Evolutionary conservation across 1,284 basidiomycete species (phyloP).

Genomic region (Marasmius sp.): DNA sequence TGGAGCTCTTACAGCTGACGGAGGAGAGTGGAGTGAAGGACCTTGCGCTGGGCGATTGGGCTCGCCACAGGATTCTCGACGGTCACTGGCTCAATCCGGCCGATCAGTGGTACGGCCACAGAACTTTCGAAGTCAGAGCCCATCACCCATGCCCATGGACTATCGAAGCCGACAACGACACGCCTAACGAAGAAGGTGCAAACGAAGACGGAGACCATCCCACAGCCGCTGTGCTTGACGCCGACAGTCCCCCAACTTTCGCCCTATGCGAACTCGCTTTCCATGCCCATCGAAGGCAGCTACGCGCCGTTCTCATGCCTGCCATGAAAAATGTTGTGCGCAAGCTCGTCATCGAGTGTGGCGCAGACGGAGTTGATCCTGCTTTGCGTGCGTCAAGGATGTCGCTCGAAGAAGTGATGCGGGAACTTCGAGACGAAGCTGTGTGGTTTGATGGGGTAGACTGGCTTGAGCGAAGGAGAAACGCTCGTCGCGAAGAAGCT

Average conservation of each 20-base stretch:
- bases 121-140: constrained; percentile 47
- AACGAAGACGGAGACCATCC: constrained; percentile 48
- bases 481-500: constrained; percentile 29
- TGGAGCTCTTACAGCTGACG: constrained; percentile 55
- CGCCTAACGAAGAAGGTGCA: constrained; percentile 20
- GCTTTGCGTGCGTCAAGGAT: constrained; percentile 49
- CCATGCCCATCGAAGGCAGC: constrained; percentile 52
- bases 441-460: constrained; percentile 70
- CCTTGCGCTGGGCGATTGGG: constrained; percentile 72
- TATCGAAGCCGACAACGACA: constrained; percentile 26
- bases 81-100: constrained; percentile 73
- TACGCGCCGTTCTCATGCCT: constrained; percentile 57
- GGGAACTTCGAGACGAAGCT: constrained; percentile 53
- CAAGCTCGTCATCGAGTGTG: constrained; percentile 60
- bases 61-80: constrained; percentile 65
- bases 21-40: constrained; percentile 65
- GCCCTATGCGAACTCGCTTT: constrained; percentile 59
- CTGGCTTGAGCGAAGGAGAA: constrained; percentile 41
- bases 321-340: constrained; percentile 68
- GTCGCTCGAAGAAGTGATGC: constrained; percentile 59
- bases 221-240: constrained; percentile 37
- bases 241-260: constrained; percentile 54
- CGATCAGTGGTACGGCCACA: constrained; percentile 58
- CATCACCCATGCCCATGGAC: constrained; percentile 72
- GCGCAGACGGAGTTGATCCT: constrained; percentile 43